phyloP scores from a whole-genome alignment of 805 yeast genomes.

The Kurtzmaniella cleridarum region DNA sequence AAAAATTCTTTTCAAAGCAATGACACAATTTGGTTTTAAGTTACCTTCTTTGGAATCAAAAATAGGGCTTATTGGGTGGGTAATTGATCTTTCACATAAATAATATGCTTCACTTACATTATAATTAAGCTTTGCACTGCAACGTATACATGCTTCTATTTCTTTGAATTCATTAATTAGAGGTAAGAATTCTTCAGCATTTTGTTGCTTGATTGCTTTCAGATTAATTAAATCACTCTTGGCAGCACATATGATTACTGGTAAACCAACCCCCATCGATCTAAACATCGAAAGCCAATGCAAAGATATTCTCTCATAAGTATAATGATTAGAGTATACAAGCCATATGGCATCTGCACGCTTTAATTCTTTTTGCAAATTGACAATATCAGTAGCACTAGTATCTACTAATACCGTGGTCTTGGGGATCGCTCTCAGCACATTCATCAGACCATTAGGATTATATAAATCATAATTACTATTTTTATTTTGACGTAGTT shows the following conservation, averaged over 20 bases:
- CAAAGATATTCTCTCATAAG: conserved; percentile 84
- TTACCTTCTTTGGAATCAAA: conserved; percentile 87
- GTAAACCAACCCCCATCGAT: conserved; percentile 88
- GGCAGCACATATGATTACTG: conserved; percentile 87
- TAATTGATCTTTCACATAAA: conserved; percentile 87
- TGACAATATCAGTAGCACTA: conserved; percentile 53
- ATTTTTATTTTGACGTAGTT: neutral
- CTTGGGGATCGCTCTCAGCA: conserved; percentile 30
- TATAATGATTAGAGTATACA: conserved; percentile 90
- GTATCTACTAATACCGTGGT: conserved; percentile 80
- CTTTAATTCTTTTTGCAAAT: conserved; percentile 67
- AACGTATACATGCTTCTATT: conserved; percentile 84
- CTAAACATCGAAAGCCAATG: conserved; percentile 95
- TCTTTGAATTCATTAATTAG: conserved; percentile 87
- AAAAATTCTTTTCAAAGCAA: conserved; percentile 77
- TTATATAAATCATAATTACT: neutral
- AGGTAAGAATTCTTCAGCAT: conserved; percentile 79
- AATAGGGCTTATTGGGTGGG: conserved; percentile 88
- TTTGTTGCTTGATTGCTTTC: conserved; percentile 33
- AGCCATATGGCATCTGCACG: conserved; percentile 89
- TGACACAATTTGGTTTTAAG: conserved; percentile 69
- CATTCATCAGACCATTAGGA: conserved; percentile 1
- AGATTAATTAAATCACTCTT: conserved; percentile 53
- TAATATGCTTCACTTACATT: conserved; percentile 92
- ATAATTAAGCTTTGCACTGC: conserved; percentile 77